Base-by-base conservation (phyloP, 139 green algal species). In the Coelastrella sp. region DNA sequence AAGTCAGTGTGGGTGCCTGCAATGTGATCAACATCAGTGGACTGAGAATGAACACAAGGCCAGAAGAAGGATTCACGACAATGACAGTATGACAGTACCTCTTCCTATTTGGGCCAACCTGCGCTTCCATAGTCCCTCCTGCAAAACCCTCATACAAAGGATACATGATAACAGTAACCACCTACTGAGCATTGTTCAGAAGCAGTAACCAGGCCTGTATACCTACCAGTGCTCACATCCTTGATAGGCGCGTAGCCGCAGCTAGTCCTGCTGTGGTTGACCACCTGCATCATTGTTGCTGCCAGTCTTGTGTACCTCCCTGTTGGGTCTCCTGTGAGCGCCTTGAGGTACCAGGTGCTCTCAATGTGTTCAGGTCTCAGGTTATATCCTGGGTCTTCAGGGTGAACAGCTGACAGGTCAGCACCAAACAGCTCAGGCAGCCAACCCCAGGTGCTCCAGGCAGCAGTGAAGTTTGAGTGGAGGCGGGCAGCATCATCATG, bases 321-420 rank as follows among this genome's bases (percentile, higher is more conserved):
- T 2, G 72, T 66, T 0, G 87, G 84, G 87, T 93, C 82, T 9
- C 85, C 59, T 4, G 93, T 98, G 25, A 92, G 86, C 21, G 91
- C 82, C 62, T 96, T 90, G 79, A 99, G 89, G 85, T 96, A 72
- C 89, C 91, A 99, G 2, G 95, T 96, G 64, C 87, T 95, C 91
- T 99, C 97, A 25, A 96, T 92, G 45, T 98, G 88, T 85, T 99
- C 97, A 4, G 97, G 97, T 32, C 97, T 89, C 69, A 93, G 88
- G 79, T 92, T 93, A 74, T 92, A 92, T 13, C 90, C 91, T 1
- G 86, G 83, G 41, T 92, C 90, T 64, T 87, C 69, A 15, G 82
- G 77, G 57, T 81, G 53, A 19, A 91, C 37, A 25, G 93, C 74
- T 85, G 35, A 51, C 45, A 89, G 80, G 43, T 91, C 86, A 17